These are phyloP conservation scores for Haberlea rhodopensis DNA, from an alignment of 257 asterid genomes.

Conservation along the genomic window DNA sequence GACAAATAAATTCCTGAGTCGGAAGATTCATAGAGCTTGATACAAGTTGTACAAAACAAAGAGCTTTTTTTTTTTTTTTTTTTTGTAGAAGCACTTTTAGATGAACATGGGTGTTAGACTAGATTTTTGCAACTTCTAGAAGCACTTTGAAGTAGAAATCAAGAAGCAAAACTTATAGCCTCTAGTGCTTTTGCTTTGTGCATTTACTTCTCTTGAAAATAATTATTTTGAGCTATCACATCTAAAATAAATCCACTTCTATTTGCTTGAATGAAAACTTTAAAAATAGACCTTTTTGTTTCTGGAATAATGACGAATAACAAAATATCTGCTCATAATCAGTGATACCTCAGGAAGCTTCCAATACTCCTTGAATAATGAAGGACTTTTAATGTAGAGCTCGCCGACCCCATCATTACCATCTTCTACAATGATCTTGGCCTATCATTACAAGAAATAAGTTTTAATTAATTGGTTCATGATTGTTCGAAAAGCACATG, in stretches of 20 bases:
- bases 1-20: neutral
- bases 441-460: conserved; percentile 46
- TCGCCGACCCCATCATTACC: conserved; percentile 64
- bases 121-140: neutral
- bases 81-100: neutral
- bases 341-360: conserved; percentile 73
- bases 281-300: neutral
- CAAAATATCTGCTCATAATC: neutral
- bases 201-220: too few species aligned
- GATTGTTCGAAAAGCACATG: neutral
- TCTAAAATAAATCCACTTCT: neutral
- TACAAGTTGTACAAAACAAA: too few species aligned
- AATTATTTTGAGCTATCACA: neutral
- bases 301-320: neutral
- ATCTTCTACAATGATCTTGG: conserved; percentile 76
- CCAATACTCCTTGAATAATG: conserved; percentile 94
- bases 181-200: too few species aligned
- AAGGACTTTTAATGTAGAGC: conserved; percentile 89
- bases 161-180: neutral
- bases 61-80: too few species aligned
- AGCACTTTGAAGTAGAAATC: neutral
- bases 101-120: neutral
- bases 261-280: neutral
- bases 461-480: conserved; percentile 21
- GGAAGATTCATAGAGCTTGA: neutral